Percentiles rank a stretch among this genome's conserved stretches.
Conservation (phyloP, 805 yeast species). For the Cyberlindnera lachancei region DNA sequence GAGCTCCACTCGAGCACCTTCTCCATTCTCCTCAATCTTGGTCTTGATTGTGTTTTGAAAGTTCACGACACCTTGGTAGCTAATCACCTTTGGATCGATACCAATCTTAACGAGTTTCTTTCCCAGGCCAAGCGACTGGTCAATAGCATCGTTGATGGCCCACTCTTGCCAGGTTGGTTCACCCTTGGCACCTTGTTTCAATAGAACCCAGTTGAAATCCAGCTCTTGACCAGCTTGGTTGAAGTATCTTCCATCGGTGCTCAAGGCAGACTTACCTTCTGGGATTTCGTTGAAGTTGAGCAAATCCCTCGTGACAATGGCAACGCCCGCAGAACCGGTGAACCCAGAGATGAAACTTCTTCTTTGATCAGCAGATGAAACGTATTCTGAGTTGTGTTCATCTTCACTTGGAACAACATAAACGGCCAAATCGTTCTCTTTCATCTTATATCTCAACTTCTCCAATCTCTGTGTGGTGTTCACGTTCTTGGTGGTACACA, state of each 20-base stretch:
- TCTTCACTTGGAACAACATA: constrained; percentile 85
- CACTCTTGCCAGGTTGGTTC: constrained; percentile 76
- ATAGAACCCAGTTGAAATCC: constrained; percentile 68
- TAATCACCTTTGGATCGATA: constrained; percentile 73
- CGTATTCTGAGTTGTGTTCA: constrained; percentile 90
- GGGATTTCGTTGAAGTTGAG: constrained; percentile 34
- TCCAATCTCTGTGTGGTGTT: constrained; percentile 55
- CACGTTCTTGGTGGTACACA: constrained; percentile 35
- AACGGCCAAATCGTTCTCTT: constrained; percentile 52
- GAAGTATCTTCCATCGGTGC: constrained; percentile 94
- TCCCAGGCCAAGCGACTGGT: constrained; percentile 34
- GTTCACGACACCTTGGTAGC: constrained; percentile 29
- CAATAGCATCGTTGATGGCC: constrained; percentile 49
- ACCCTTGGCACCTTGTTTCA: constrained; percentile 73
- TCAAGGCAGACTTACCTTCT: constrained; percentile 65
- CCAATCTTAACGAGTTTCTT: constrained; percentile 49
- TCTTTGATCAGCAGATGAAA: constrained; percentile 72
- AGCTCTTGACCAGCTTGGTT: constrained; percentile 83
- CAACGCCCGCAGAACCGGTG: constrained; percentile 91
- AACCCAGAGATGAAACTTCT: constrained; percentile 80
- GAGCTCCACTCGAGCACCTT: constrained; percentile 34
- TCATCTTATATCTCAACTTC: constrained; percentile 59
- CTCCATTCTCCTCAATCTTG: constrained; percentile 20
- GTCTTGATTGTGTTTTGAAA: constrained; percentile 25
- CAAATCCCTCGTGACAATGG: constrained; percentile 58